Base-by-base conservation (phyloP, 73 alveolate genomes). In the Symbiodinium pilosum region DNA sequence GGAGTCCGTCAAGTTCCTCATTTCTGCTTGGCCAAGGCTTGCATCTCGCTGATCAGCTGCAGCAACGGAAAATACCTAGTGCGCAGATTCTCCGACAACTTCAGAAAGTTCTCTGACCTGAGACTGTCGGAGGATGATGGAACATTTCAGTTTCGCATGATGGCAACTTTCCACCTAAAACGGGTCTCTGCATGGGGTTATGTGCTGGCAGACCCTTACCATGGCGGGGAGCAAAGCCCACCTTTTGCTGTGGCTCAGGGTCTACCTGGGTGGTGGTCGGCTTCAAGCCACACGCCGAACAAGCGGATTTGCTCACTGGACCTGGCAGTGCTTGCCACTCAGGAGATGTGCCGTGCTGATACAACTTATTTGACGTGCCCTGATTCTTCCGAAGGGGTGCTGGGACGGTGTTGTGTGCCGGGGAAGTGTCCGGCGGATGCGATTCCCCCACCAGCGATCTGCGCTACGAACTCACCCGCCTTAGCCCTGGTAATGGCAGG, bases 151-250 rank as follows among this genome's bases (percentile, higher is more conserved):
- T 87, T 87, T 7, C 94, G 94, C 56, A 87, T 87, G 94, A 42
- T 41, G 5, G 94, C 94, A 8, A 87, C 94, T n/a, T 87, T 87
- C 41, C 94, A 87, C 43, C n/a, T 87, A 43, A 56, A n/a, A 41
- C 93, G 75, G 41, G 94, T 87, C 42, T 84, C 85, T 26, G 69
- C 85, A 7, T 84, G 85, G 20, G 94, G 94, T 28, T 87, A 87
- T 38, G 43, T 52, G 41, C 43, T 87, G 94, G 94, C 94, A 9
- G 75, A 87, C 56, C 94, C 94, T 12, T 87, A 87, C 83, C 75
- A 86, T 12, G 40, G 41, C 39, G 85, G 84, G 16, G 51, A 36
- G 26, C 64, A 32, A 42, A 87, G 84, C 30, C 85, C 94, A 3
- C 20, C 85, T 42, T 87, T 87, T 34, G 56, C 68, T 41, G 42